Base-by-base conservation (phyloP, 257 asterid genomes). In the Leptodermis oblonga region DNA sequence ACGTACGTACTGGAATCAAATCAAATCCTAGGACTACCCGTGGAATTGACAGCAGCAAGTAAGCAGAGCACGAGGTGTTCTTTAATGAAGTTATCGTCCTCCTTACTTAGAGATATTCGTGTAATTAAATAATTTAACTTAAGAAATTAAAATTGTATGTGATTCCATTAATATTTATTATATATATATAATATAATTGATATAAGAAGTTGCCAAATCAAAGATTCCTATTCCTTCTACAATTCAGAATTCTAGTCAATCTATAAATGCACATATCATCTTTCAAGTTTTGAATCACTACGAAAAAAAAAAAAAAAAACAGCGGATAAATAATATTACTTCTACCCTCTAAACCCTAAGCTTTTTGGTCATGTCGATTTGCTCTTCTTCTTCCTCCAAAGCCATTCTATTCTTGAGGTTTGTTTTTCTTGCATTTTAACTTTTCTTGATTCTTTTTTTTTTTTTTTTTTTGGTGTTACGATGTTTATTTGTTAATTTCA, bases 341-440 rank as follows among this genome's bases (percentile, higher is more conserved):
- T 54, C 14, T 33, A n/a, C 17, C 62, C 8, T 26, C 62, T 11
- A 28, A 56, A 58, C 14, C 28, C 13, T 18, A 53, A 1, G 1
- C 20, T 51, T 51, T n/a, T 0, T 6, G 22, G 8, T 17, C n/a
- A 66, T 66, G 71, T 67, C 67, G 18, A 36, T n/a, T 31, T n/a
- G n/a, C n/a, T 0, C 42, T 18, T 17, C 61, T 49, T 33, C 26
- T 45, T 22, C 59, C 45, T 26, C 18, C 39, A 45, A 10, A 48
- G 70, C 58, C 17, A 42, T 46, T 45, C n/a, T 45, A 17, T 67
- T 67, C 18, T 36, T 67, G 61, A 67, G 71, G 71, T 67, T 67
- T 9, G 70, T 41, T 15, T 28, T 22, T 63, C 28, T 13, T 64
- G 37, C 54, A 49, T 65, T n/a, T 52, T 43, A 65, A 0, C 41